These are phyloP conservation scores for Tulasnella sp. DNA, from an alignment of 768 basidiomycete genomes.

Conservation along the genomic window DNA sequence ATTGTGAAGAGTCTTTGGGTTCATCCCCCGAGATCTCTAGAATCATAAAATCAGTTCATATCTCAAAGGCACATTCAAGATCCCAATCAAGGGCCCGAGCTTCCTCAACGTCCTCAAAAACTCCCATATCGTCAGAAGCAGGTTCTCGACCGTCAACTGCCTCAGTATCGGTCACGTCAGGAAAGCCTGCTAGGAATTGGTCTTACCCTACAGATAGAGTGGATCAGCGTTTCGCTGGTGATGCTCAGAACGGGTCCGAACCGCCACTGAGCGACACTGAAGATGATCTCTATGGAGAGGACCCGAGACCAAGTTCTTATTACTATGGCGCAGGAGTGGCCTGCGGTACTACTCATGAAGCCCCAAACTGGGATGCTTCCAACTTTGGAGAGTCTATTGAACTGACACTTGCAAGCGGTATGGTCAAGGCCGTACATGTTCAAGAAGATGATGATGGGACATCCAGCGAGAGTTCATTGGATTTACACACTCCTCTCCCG, in stretches of 20 bases:
- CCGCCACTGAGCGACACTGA: not conserved
- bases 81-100: too few species aligned
- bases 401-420: not conserved
- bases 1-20: too few species aligned
- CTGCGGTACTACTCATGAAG: not conserved
- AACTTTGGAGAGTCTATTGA: not conserved
- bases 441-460: conserved; percentile 5
- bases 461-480: conserved; percentile 15
- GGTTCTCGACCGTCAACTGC: too few species aligned
- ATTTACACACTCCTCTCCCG: conserved; percentile 17
- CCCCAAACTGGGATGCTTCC: not conserved
- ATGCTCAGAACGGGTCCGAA: too few species aligned
- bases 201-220: conserved; percentile 4
- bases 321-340: not conserved
- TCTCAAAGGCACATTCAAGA: conserved; percentile 1
- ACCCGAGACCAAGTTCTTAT: not conserved
- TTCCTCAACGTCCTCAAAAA: too few species aligned
- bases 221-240: not conserved
- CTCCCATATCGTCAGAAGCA: too few species aligned
- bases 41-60: too few species aligned
- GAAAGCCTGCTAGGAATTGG: not conserved
- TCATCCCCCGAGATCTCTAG: too few species aligned
- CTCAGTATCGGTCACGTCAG: too few species aligned
- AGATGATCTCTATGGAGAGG: not conserved
- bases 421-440: not conserved